Evolutionary conservation across 768 basidiomycete genomes (phyloP).

Genomic region (Paxillus involutus): DNA sequence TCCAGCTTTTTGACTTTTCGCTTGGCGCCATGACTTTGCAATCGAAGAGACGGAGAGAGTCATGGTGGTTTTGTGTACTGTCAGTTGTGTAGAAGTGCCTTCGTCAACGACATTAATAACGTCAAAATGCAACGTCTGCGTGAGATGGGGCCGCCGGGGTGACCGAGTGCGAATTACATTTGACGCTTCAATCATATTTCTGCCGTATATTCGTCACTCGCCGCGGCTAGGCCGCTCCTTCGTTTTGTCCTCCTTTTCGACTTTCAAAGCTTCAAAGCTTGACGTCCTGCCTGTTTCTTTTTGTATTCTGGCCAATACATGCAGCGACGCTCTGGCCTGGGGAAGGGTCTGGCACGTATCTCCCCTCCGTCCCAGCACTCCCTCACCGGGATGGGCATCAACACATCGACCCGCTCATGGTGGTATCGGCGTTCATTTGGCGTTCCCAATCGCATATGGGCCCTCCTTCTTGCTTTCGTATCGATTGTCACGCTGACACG

Average conservation of each 20-base stretch:
- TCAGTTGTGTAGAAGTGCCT: not conserved
- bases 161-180: not conserved
- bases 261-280: not conserved
- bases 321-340: slow-evolving; percentile 55
- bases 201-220: too few species aligned
- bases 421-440: slow-evolving; percentile 58
- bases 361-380: slow-evolving; percentile 40
- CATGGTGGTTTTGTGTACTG: too few species aligned
- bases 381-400: slow-evolving; percentile 43
- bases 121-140: not conserved
- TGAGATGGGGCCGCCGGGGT: not conserved
- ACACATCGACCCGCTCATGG: slow-evolving; percentile 49
- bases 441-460: slow-evolving; percentile 70
- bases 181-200: too few species aligned
- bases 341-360: slow-evolving; percentile 58
- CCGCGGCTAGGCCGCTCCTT: not conserved
- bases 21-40: too few species aligned
- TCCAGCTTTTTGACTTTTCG: slow-evolving; percentile 32
- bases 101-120: too few species aligned
- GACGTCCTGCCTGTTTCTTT: not conserved
- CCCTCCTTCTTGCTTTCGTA: slow-evolving; percentile 55
- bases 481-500: slow-evolving; percentile 57
- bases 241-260: slow-evolving; percentile 4
- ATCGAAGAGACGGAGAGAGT: too few species aligned
- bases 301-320: slow-evolving; percentile 31